A percentile compares a stretch with the other conserved stretches of the same genome.
phyloP scores from a whole-genome alignment of 768 basidiomycete species.

The Mycena kentingensis region DNA sequence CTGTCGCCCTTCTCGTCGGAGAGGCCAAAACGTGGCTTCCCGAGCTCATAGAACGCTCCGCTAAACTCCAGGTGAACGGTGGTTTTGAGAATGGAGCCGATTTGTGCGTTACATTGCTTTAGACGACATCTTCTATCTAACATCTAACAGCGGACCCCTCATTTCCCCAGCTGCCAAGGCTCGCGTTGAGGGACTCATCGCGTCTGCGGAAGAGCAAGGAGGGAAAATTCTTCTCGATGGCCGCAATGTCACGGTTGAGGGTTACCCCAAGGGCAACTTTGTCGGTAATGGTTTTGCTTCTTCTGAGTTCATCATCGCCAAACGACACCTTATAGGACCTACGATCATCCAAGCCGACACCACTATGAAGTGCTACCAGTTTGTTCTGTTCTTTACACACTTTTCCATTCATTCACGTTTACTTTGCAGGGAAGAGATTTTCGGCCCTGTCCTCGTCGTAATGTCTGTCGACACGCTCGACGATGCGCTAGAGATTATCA shows the following conservation, averaged over 20 bases:
- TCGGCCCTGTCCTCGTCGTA: slow-evolving; percentile 86
- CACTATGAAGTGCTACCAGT: slow-evolving; percentile 88
- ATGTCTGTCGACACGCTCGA: slow-evolving; percentile 82
- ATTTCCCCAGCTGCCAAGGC: slow-evolving; percentile 83
- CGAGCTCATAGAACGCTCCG: slow-evolving; percentile 80
- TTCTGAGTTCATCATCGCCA: neutral
- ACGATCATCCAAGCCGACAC: slow-evolving; percentile 85
- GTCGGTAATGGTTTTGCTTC: slow-evolving; percentile 44
- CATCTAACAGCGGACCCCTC: slow-evolving; percentile 60
- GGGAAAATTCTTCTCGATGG: slow-evolving; percentile 89
- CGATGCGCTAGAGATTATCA: slow-evolving; percentile 88
- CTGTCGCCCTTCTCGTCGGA: slow-evolving; percentile 90
- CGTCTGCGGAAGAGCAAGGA: slow-evolving; percentile 75
- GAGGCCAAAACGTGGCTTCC: slow-evolving; percentile 79
- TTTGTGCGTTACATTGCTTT: slow-evolving; percentile 54
- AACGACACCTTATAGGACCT: slow-evolving; percentile 46
- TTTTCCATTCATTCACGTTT: slow-evolving; percentile 2
- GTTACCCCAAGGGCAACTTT: slow-evolving; percentile 89
- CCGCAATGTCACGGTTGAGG: slow-evolving; percentile 62
- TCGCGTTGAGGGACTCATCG: slow-evolving; percentile 74
- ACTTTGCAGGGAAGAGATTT: slow-evolving; percentile 80
- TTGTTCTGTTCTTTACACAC: slow-evolving; percentile 16
- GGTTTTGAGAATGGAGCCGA: slow-evolving; percentile 90
- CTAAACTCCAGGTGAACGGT: slow-evolving; percentile 78
- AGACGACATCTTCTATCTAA: slow-evolving; percentile 4